Conservation (phyloP, 257 asterid genomes). For the Knoxia roxburghii region DNA sequence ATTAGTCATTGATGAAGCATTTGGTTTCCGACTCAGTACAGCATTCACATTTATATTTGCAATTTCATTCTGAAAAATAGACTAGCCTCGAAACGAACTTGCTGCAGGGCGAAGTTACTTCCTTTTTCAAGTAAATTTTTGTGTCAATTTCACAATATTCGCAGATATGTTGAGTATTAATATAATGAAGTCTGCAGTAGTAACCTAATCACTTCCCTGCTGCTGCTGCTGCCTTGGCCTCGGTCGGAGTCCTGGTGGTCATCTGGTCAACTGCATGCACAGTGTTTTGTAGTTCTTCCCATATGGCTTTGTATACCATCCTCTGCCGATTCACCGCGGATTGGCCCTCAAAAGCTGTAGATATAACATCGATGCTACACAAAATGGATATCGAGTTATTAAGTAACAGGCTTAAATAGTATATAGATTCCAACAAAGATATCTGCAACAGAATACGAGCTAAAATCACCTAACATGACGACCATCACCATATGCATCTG, state of each 20-base stretch:
- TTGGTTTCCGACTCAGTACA: too few species aligned
- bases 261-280: slow-evolving; percentile 98
- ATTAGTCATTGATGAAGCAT: neutral
- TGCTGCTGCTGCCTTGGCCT: slow-evolving; percentile 61
- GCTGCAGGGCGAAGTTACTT: too few species aligned
- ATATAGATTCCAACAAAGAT: too few species aligned
- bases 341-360: slow-evolving; percentile 86
- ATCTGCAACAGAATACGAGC: too few species aligned
- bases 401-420: neutral
- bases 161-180: too few species aligned
- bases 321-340: slow-evolving; percentile 91
- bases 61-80: too few species aligned
- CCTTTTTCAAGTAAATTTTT: too few species aligned
- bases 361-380: slow-evolving; percentile 78
- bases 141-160: too few species aligned
- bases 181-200: too few species aligned
- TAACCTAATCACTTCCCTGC: slow-evolving; percentile 27
- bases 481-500: slow-evolving; percentile 92
- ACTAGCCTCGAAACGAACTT: too few species aligned
- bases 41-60: too few species aligned
- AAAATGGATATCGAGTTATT: neutral
- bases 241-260: slow-evolving; percentile 87
- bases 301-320: slow-evolving; percentile 98
- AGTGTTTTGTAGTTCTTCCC: slow-evolving; percentile 91
- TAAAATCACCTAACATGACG: slow-evolving; percentile 91